Evolutionary conservation across 257 asterid genomes (phyloP), one percentile per base, ranked within the genome.

Genomic region (Scutellaria galericulata): DNA sequence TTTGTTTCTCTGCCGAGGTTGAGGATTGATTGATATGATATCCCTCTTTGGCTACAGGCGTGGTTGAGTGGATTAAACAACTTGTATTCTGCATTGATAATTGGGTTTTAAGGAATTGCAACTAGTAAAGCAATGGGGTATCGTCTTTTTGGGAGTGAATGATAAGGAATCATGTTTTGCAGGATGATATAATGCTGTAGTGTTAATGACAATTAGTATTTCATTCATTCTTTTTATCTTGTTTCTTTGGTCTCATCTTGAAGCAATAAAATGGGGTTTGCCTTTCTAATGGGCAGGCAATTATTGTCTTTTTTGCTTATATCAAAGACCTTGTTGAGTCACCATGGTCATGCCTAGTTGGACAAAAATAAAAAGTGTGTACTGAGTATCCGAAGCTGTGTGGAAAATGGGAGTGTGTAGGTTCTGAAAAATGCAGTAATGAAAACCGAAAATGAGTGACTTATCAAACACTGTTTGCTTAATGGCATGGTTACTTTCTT

Each of bases 81-180:
- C 37, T 31, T 2, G 79, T 44, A 40, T 37, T 50, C 9, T 13
- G 15, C 42, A 6, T 18, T 5, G 20, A 31, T 57, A 48, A 41
- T 20, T 53, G 35, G 64, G 24, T 56, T 51, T n/a, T 31, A 13
- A 45, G 39, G 68, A 31, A 22, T 18, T 61, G 66, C 60, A 47
- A 48, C 53, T 59, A 59, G 54, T 51, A 50, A 57, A 40, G 37
- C 56, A 48, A 48, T 20, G 64, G 35, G 67, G 53, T 48, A 41
- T 50, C 13, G 15, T 50, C 27, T 50, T 66, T 7, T 24, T 40
- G 27, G 69, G 18, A 54, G 53, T 24, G 27, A 24, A 24, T 24
- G 27, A 24, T 42, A 18, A 35, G 55, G 50, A 12, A 8, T 2
- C 12, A 8, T 9, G 50, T 31, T 31, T 31, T 57, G 54, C 63